Conservation (phyloP, 176 grass and related monocot genomes). For the Avena atlantica region DNA sequence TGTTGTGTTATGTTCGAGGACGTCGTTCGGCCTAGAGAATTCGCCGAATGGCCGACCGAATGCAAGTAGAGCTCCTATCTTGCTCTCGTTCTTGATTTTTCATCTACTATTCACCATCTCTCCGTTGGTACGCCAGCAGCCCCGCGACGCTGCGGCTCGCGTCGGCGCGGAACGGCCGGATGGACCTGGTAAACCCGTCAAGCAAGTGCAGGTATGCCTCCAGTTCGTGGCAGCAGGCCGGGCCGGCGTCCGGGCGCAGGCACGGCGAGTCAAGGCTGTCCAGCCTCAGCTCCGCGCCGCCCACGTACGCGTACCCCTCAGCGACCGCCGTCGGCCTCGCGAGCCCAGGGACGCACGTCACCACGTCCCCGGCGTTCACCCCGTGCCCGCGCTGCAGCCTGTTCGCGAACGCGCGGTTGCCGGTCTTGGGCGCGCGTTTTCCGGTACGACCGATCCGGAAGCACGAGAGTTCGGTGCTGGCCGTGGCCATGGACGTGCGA, state of each 20-base stretch:
- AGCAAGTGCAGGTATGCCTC: conserved; percentile 76
- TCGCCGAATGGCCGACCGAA: too few relatives aligned
- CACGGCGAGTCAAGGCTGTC: conserved; percentile 58
- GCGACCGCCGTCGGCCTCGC: conserved; percentile 12
- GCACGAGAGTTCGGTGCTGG: too few relatives aligned
- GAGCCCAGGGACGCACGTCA: conserved; percentile 57
- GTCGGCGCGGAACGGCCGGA: conserved; percentile 55
- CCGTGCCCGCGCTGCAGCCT: conserved; percentile 25
- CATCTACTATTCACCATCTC: too few relatives aligned
- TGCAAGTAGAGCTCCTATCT: too few relatives aligned
- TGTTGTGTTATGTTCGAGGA: too few relatives aligned
- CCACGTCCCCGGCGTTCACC: conserved; percentile 76
- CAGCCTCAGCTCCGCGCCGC: conserved; percentile 58
- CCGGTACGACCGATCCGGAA: too few relatives aligned
- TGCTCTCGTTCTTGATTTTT: too few relatives aligned
- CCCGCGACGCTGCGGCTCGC: conserved; percentile 60
- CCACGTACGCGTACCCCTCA: conserved; percentile 55
- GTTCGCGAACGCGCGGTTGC: conserved; percentile 61
- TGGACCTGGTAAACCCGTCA: conserved; percentile 58
- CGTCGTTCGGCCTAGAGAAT: too few relatives aligned
- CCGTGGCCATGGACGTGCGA: too few relatives aligned
- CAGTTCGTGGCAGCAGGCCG: conserved; percentile 73
- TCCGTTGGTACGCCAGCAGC: conserved; percentile 55
- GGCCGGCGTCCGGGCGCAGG: conserved; percentile 40
- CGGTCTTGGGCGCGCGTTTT: conserved; percentile 38